These are phyloP conservation scores for Fusarium temperatum DNA, from an alignment of 2,329 filamentous ascomycete genomes.

Conservation along the genomic window DNA sequence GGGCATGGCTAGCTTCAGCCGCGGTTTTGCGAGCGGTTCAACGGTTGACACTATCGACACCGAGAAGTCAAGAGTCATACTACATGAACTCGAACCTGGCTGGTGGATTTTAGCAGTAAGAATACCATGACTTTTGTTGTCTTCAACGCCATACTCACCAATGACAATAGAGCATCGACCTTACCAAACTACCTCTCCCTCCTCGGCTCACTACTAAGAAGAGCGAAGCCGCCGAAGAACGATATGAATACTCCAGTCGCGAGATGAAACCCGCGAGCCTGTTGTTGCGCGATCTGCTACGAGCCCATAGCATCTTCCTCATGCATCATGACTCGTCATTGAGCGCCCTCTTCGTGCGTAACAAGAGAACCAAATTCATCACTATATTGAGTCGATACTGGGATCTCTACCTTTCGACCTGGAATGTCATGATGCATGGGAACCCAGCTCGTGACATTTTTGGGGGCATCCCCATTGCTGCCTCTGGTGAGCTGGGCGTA, in stretches of 20 bases:
- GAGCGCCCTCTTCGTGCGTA: slow-evolving; percentile 71
- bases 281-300: slow-evolving; percentile 80
- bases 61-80: slow-evolving; percentile 83
- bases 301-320: slow-evolving; percentile 84
- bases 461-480: slow-evolving; percentile 85
- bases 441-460: slow-evolving; percentile 85
- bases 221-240: slow-evolving; percentile 52
- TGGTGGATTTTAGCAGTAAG: slow-evolving; percentile 97
- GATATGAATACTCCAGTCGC: slow-evolving; percentile 84
- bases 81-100: slow-evolving; percentile 86
- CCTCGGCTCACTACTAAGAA: slow-evolving; percentile 57
- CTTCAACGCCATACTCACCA: background rate
- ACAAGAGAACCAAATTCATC: slow-evolving; percentile 74
- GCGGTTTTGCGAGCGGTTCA: slow-evolving; percentile 82
- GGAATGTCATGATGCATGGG: slow-evolving; percentile 91
- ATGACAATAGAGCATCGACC: slow-evolving; percentile 65
- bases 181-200: slow-evolving; percentile 76
- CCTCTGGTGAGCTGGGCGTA: slow-evolving; percentile 89
- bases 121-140: background rate
- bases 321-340: slow-evolving; percentile 86
- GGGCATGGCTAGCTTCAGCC: slow-evolving; percentile 93
- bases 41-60: slow-evolving; percentile 89
- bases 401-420: slow-evolving; percentile 74
- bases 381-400: slow-evolving; percentile 81
- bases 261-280: slow-evolving; percentile 87